phyloP scores from a whole-genome alignment of 106 monocot genomes.

The Acorus calamus region DNA sequence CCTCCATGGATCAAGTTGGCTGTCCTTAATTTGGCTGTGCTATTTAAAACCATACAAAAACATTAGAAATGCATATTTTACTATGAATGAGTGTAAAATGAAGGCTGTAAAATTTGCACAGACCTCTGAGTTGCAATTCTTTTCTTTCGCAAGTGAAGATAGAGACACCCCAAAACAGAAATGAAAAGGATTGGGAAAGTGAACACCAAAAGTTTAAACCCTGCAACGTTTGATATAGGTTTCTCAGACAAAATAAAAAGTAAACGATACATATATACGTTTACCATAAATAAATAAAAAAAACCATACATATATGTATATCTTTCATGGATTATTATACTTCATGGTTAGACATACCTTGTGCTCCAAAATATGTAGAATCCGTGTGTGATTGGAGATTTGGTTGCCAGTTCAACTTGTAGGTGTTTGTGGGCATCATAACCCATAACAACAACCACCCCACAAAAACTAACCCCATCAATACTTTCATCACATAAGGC shows the following conservation, averaged over 20 bases:
- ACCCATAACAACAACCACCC: constrained; percentile 48
- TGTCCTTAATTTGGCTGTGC: neutral
- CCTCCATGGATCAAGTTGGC: constrained; percentile 26
- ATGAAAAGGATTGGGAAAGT: constrained; percentile 61
- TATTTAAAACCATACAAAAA: neutral
- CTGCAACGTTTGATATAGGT: constrained; percentile 17
- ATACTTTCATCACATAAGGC: constrained; percentile 1
- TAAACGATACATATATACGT: neutral
- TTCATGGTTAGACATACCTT: constrained; percentile 21
- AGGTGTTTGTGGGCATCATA: constrained; percentile 35
- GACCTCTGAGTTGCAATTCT: constrained; percentile 3
- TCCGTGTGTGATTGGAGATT: constrained; percentile 18
- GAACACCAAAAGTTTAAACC: constrained; percentile 32
- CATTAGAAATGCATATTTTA: neutral
- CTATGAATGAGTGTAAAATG: neutral
- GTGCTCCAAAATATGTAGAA: constrained; percentile 54
- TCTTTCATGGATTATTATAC: neutral
- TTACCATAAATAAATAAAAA: no score
- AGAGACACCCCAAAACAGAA: constrained; percentile 50
- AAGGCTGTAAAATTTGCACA: neutral
- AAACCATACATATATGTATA: neutral
- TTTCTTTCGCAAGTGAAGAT: constrained; percentile 33
- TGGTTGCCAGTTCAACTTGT: constrained; percentile 19
- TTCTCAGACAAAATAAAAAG: neutral
- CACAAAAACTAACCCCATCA: constrained; percentile 22